phyloP scores from a whole-genome alignment of 2,329 filamentous ascomycete genomes.

The Ophiosphaerella korrae region DNA sequence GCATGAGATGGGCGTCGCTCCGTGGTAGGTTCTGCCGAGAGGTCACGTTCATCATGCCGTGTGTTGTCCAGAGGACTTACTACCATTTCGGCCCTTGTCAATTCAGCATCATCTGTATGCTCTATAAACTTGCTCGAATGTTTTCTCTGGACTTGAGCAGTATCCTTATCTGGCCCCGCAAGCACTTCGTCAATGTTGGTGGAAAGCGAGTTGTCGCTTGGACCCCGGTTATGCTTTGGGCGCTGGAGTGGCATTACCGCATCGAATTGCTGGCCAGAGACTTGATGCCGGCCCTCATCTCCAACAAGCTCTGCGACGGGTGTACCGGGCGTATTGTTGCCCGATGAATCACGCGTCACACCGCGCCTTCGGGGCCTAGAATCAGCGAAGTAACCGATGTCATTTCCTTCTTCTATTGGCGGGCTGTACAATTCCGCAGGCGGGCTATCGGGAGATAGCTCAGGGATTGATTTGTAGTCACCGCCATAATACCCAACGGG shows the following conservation, averaged over 20 bases:
- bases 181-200: conserved; percentile 38
- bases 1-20: conserved; percentile 38
- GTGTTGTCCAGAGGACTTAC: conserved; percentile 4
- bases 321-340: conserved; percentile 31
- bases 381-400: conserved; percentile 36
- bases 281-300: conserved; percentile 30
- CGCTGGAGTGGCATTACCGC: conserved; percentile 16
- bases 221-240: conserved; percentile 25
- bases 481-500: conserved; percentile 30
- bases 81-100: conserved; percentile 1
- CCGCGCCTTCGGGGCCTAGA: conserved; percentile 23
- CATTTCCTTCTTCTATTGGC: conserved; percentile 21
- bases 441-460: conserved; percentile 40
- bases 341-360: conserved; percentile 33
- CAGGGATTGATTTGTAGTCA: conserved; percentile 38
- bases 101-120: background rate
- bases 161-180: conserved; percentile 7
- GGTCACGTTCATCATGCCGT: background rate
- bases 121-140: conserved; percentile 5
- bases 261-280: conserved; percentile 20
- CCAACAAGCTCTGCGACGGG: conserved; percentile 39
- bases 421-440: conserved; percentile 43
- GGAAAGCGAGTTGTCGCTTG: conserved; percentile 32
- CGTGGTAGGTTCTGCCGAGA: background rate
- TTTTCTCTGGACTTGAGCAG: background rate